Percentiles rank a stretch among this genome's conserved stretches.
Conservation (phyloP, 371 early-diverging fungal genomes). For the Syncephalastrum contaminatum region DNA sequence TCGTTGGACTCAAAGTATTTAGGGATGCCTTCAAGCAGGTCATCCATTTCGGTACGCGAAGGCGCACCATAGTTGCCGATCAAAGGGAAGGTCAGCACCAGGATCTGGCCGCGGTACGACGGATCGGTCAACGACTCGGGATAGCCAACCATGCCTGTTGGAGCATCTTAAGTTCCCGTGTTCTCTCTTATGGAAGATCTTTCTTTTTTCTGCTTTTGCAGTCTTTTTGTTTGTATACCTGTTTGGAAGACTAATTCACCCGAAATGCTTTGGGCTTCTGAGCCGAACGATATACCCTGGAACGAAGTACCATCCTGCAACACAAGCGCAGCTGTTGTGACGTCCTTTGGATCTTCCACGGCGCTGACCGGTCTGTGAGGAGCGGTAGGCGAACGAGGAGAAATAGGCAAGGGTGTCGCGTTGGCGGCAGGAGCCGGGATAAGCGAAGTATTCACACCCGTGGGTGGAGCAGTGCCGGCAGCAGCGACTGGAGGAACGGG, state of each 20-base stretch:
- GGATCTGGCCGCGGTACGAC: slow-evolving; percentile 93
- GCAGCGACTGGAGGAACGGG: slow-evolving; percentile 41
- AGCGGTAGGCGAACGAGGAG: slow-evolving; percentile 45
- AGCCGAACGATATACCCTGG: slow-evolving; percentile 94
- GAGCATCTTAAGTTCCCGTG: slow-evolving; percentile 12
- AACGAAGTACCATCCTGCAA: slow-evolving; percentile 85
- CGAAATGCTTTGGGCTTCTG: slow-evolving; percentile 80
- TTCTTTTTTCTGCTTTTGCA: background rate
- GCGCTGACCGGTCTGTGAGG: slow-evolving; percentile 61
- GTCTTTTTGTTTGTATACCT: slow-evolving; percentile 54
- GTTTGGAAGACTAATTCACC: slow-evolving; percentile 99
- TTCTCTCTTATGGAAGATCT: slow-evolving; percentile 40
- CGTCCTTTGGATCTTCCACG: slow-evolving; percentile 46
- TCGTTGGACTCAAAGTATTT: slow-evolving; percentile 83
- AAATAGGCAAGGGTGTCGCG: slow-evolving; percentile 34
- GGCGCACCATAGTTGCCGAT: slow-evolving; percentile 95
- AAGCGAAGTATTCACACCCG: slow-evolving; percentile 19
- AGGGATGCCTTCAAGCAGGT: slow-evolving; percentile 77
- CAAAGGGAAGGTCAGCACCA: slow-evolving; percentile 89
- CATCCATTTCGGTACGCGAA: slow-evolving; percentile 64
- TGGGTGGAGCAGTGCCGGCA: slow-evolving; percentile 34
- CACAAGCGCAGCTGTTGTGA: slow-evolving; percentile 65
- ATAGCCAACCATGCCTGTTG: slow-evolving; percentile 67
- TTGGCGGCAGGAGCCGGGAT: slow-evolving; percentile 51
- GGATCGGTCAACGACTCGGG: slow-evolving; percentile 97